These are phyloP conservation scores for Tricholoma bakamatsutake DNA, from an alignment of 768 basidiomycete genomes.

Conservation along the genomic window DNA sequence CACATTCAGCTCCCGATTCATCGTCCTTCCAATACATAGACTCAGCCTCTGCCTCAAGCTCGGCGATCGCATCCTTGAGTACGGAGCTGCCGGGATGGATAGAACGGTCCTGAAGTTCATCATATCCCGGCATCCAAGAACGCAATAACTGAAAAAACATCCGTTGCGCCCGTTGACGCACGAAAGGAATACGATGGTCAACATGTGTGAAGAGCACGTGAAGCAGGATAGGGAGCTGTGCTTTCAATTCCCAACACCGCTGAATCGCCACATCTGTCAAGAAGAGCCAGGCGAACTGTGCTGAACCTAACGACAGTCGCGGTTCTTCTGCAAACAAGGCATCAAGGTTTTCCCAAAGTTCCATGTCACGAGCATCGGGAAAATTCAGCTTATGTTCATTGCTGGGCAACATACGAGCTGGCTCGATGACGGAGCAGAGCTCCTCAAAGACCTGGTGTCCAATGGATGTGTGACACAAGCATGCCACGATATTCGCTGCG, in stretches of 20 bases:
- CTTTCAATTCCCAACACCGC: constrained; percentile 67
- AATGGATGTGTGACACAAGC: constrained; percentile 69
- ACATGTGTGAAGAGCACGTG: constrained; percentile 78
- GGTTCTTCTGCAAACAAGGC: constrained; percentile 70
- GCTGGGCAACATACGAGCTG: constrained; percentile 74
- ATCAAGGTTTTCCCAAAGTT: constrained; percentile 76
- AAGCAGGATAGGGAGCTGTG: constrained; percentile 67
- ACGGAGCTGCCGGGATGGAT: constrained; percentile 38
- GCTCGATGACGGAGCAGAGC: constrained; percentile 79
- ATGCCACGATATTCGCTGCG: constrained; percentile 78
- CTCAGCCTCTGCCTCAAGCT: constrained; percentile 55
- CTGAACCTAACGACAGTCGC: constrained; percentile 65
- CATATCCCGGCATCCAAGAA: constrained; percentile 75
- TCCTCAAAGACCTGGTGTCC: constrained; percentile 76
- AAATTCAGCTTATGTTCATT: constrained; percentile 65
- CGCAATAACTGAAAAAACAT: constrained; percentile 84
- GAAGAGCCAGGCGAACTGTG: constrained; percentile 87
- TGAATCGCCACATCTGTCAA: constrained; percentile 72
- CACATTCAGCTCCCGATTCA: constrained; percentile 47
- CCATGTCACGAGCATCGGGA: constrained; percentile 61
- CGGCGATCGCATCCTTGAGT: constrained; percentile 44
- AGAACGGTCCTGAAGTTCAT: constrained; percentile 59
- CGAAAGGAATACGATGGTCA: constrained; percentile 66
- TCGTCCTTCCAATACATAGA: constrained; percentile 68
- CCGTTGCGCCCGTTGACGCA: constrained; percentile 66